A percentile compares a stretch with the other conserved stretches of the same genome.
These are phyloP conservation scores for Heritiera fomes DNA, from an alignment of 345 rosid species.

Conservation along the genomic window DNA sequence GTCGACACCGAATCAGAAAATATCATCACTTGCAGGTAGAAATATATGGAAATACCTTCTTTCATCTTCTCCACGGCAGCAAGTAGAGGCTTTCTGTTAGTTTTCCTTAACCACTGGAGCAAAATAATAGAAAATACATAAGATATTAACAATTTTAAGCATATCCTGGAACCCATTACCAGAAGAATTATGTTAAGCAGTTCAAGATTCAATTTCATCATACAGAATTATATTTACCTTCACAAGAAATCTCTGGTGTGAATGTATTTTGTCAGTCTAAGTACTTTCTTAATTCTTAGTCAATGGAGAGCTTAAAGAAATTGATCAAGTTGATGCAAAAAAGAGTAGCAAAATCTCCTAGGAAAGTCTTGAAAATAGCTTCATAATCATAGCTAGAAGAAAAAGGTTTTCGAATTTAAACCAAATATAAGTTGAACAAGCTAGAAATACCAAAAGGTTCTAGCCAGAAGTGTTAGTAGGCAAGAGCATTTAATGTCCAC, in stretches of 20 bases:
- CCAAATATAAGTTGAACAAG: background rate
- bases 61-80: conserved; percentile 95
- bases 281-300: background rate
- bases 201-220: background rate
- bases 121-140: conserved; percentile 23
- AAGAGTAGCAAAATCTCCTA: background rate
- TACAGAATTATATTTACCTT: background rate
- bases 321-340: background rate
- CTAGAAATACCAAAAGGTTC: background rate
- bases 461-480: background rate
- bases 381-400: background rate
- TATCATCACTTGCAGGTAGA: background rate
- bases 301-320: background rate
- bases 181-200: background rate
- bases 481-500: background rate
- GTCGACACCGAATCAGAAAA: conserved; percentile 5
- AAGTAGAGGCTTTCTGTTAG: conserved; percentile 63
- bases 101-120: conserved; percentile 77
- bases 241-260: background rate
- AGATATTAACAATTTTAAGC: background rate
- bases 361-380: background rate
- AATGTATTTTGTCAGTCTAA: background rate
- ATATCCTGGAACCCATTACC: background rate
- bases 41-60: conserved; percentile 54
- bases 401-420: background rate